These are phyloP conservation scores for Ambrosiella cleistominuta DNA, from an alignment of 2,329 filamentous ascomycete genomes.

Conservation along the genomic window DNA sequence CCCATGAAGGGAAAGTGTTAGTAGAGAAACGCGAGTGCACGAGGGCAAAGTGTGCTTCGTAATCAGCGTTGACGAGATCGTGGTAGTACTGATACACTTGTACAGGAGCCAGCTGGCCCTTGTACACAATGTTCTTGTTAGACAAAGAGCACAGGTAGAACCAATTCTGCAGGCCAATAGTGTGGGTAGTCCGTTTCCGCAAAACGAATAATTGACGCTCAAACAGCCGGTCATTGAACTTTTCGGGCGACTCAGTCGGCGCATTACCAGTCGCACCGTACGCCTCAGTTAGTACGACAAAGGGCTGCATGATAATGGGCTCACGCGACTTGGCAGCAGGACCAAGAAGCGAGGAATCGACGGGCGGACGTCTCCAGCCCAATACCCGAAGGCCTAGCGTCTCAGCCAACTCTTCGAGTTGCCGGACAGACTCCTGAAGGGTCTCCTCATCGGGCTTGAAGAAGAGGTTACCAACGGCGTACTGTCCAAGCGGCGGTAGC, in stretches of 20 bases:
- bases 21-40: conserved; percentile 96
- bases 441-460: conserved; percentile 93
- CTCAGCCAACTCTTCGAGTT: conserved; percentile 87
- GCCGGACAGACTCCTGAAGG: conserved; percentile 73
- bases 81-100: conserved; percentile 98
- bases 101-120: conserved; percentile 82
- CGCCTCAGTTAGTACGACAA: conserved; percentile 70
- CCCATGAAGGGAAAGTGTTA: conserved; percentile 97
- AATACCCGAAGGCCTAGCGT: conserved; percentile 75
- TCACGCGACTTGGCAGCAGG: conserved; percentile 86
- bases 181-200: conserved; percentile 85
- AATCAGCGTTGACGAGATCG: conserved; percentile 90
- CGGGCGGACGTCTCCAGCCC: conserved; percentile 89
- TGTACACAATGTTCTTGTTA: conserved; percentile 99
- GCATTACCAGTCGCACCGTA: conserved; percentile 61
- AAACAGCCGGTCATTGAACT: conserved; percentile 72
- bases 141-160: conserved; percentile 94
- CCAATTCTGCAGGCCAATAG: conserved; percentile 92
- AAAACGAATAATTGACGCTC: conserved; percentile 89
- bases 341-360: conserved; percentile 82
- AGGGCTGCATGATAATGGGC: conserved; percentile 87
- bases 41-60: conserved; percentile 89
- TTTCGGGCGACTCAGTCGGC: conserved; percentile 59
- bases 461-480: conserved; percentile 93
- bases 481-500: conserved; percentile 76